A percentile compares a stretch with the other conserved stretches of the same genome.
These are phyloP conservation scores for Podospora fimiseda DNA, from an alignment of 495 filamentous ascomycete genomes.

Conservation along the genomic window DNA sequence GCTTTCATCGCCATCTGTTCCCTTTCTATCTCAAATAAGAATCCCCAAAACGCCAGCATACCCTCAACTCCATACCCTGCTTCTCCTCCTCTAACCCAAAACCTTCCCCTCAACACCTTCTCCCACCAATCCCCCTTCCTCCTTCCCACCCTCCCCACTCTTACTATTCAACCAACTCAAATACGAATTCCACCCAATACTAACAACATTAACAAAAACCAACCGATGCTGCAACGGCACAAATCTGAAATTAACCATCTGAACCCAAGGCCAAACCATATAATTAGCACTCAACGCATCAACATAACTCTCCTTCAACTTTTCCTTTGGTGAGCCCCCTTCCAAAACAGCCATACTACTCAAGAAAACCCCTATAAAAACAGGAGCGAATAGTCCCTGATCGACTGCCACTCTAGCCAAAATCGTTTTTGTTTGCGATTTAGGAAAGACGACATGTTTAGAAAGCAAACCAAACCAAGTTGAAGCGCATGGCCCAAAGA, in stretches of 20 bases:
- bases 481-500: constrained; percentile 90
- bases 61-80: no score
- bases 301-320: constrained; percentile 60
- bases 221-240: constrained; percentile 83
- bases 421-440: constrained; percentile 60
- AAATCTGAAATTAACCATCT: constrained; percentile 83
- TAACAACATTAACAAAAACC: constrained; percentile 80
- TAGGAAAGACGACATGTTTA: constrained; percentile 54
- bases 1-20: no score
- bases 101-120: background rate
- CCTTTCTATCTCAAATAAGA: no score
- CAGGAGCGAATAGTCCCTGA: constrained; percentile 79
- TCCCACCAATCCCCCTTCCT: background rate
- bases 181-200: constrained; percentile 91
- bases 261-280: constrained; percentile 88
- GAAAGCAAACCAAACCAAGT: constrained; percentile 77
- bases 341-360: constrained; percentile 84
- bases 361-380: constrained; percentile 76
- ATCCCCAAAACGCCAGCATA: no score
- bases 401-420: constrained; percentile 74
- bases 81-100: no score
- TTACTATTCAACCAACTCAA: constrained; percentile 73
- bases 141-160: background rate
- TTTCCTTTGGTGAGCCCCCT: constrained; percentile 62
- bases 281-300: constrained; percentile 75